Evolutionary conservation across 257 asterid species (phyloP), one percentile per base, ranked within the genome.

Genomic region (Nyctanthes arbortristis): DNA sequence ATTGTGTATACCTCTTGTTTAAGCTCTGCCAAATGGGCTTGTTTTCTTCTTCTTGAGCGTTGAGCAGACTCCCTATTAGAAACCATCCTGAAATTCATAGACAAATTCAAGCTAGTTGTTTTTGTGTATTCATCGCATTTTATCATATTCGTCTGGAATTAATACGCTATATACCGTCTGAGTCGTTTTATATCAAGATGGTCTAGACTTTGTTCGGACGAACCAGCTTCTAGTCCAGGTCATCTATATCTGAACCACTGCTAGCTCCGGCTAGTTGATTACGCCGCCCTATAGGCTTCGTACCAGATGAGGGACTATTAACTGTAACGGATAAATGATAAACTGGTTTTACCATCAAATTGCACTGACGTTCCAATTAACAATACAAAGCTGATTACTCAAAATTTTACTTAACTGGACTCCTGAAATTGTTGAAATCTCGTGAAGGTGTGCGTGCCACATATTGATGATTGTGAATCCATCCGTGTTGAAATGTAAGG

Each of bases 61-160:
- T 92, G 71, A 22, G 98, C 98, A 33, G 98, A 90, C 61, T 93
- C 96, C 78, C 93, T 71, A 35, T 93, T 93, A 5, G 96, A 88
- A 49, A 81, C 90, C 94, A 79, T 89, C 87, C 98, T 92, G 81
- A 57, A 76, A 73, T 20, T 69, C 24, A 56, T 2, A 30, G 10
- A 40, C 35, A 10, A 55, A 30, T 37, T 78, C 39, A 75, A 27
- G 24, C 12, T 31, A 43, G 0, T 59, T 14, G 9, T 34, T 63
- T 18, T 61, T 35, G 18, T 37, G 68, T 33, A 49, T 49, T 5
- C 12, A 7, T 11, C 1, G 28, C n/a, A 66, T 25, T 30, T 35
- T 58, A 45, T 35, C 22, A 16, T 32, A 29, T 3, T 59, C n/a
- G 16, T n/a, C 14, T 29, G 27, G 37, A 35, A 24, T n/a, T n/a